Percentiles rank a stretch among this genome's conserved stretches.
Conservation (phyloP, 352 stramenopile species). For the Aphanomyces cochlioides region DNA sequence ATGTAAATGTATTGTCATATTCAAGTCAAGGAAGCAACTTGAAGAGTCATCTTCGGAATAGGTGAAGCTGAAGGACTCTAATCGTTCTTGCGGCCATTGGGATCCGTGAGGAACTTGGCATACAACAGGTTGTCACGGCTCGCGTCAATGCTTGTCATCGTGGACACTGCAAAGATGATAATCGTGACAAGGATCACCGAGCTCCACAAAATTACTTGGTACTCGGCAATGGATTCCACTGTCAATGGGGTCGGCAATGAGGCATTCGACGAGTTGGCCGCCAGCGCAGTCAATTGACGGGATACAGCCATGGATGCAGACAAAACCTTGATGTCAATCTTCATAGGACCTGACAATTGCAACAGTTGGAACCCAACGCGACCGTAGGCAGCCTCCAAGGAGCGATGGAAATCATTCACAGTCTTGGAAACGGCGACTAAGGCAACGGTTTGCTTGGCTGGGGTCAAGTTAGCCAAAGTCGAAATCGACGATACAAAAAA, state of each 20-base stretch:
- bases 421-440: constrained; percentile 34
- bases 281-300: constrained; percentile 31
- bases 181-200: constrained; percentile 54
- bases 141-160: constrained; percentile 69
- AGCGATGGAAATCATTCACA: constrained; percentile 40
- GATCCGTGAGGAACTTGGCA: constrained; percentile 76
- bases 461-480: constrained; percentile 24
- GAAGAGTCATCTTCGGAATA: too few relatives aligned
- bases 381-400: constrained; percentile 40
- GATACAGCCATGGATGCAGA: constrained; percentile 39
- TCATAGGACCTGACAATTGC: constrained; percentile 21
- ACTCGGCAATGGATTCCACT: constrained; percentile 66
- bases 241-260: constrained; percentile 35
- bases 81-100: constrained; percentile 51
- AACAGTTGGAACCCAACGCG: constrained; percentile 42
- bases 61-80: constrained; percentile 29
- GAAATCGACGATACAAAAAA: constrained; percentile 43
- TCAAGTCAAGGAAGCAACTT: too few relatives aligned
- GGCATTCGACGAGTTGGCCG: constrained; percentile 27
- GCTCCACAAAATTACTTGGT: constrained; percentile 82
- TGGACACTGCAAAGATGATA: constrained; percentile 49
- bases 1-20: too few relatives aligned
- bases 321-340: constrained; percentile 32
- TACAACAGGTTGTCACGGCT: constrained; percentile 76
- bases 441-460: constrained; percentile 36